phyloP scores from a whole-genome alignment of 108 stramenopile species.

The Fragilariopsis cylindrus region DNA sequence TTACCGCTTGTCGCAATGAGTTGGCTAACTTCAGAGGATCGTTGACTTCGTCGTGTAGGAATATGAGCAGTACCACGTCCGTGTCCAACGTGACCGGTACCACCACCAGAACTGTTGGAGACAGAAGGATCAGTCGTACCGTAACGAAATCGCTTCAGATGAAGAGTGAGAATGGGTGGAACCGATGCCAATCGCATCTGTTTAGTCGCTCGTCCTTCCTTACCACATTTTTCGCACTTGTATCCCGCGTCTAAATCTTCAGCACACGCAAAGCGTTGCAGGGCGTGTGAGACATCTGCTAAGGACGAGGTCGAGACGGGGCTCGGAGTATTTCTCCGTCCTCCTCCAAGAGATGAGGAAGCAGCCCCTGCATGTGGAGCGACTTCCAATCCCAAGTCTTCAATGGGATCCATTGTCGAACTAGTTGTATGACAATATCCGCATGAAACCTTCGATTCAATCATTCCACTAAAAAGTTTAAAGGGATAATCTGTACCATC shows the following conservation, averaged over 20 bases:
- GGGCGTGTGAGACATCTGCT: conserved; percentile 62
- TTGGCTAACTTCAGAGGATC: conserved; percentile 53
- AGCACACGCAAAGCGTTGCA: conserved; percentile 70
- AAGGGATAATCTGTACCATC: conserved; percentile 79
- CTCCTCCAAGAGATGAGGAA: conserved; percentile 24
- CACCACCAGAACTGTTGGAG: conserved; percentile 16
- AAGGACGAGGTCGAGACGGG: conserved; percentile 36
- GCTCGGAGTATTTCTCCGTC: conserved; percentile 11
- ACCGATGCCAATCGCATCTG: conserved; percentile 79
- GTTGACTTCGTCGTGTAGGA: conserved; percentile 29
- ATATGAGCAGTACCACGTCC: conserved; percentile 9
- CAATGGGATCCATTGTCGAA: conserved; percentile 84
- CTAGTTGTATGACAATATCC: conserved; percentile 60
- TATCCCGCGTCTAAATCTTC: conserved; percentile 84
- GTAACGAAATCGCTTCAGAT: conserved; percentile 88
- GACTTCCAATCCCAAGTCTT: conserved; percentile 89
- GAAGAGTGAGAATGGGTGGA: conserved; percentile 85
- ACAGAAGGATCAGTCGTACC: conserved; percentile 36
- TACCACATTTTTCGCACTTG: conserved; percentile 88
- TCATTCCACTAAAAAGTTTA: conserved; percentile 82
- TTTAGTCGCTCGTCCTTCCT: conserved; percentile 82
- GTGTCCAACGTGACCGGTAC: conserved; percentile 1
- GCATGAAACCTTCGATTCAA: conserved; percentile 84
- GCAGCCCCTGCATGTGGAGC: conserved; percentile 37
- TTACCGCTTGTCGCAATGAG: conserved; percentile 26